Evolutionary conservation across 306 rosid genomes (phyloP), one percentile per base, ranked within the genome.

Genomic region (Sicyos baderoa): DNA sequence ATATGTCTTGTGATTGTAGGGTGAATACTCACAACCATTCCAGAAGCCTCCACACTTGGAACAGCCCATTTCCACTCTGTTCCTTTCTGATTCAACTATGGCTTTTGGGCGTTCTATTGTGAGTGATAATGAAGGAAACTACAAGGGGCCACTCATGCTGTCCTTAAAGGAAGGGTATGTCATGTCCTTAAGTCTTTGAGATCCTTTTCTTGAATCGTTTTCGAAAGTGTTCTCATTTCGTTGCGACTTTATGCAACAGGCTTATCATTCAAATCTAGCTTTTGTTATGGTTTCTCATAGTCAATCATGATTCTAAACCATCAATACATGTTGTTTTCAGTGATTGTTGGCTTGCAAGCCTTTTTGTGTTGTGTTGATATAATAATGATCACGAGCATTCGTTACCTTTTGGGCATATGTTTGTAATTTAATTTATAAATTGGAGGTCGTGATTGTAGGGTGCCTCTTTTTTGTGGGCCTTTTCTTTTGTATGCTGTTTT

Each of bases 31-130:
- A 59, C 99, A 94, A 81, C 99, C 99, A 77, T 94, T 94, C 85
- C 83, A 82, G 74, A 94, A 94, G 81, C 99, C 99, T 60, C 99
- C 99, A 9, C 99, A 94, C 76, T 81, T 94, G 88, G 99, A 94
- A 47, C 99, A 94, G 76, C 99, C 99, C 19, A 78, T 94, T 70
- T 84, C 95, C 72, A 90, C 95, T 75, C 84, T 94, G 79, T 82
- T 90, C 54, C 95, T 94, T n/a, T 85, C 90, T 54, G 97, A 90
- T 82, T 88, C 97, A 79, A 80, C 90, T 6, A 90, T 94, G 97
- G 97, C 95, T 75, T 85, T 78, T 71, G 99, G 99, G 65, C 97
- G 97, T 21, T 84, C 84, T 72, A 95, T 94, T 75, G 75, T 79
- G 69, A 81, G 95, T 54, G 96, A 94, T 75, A 88, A 79, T 68